These are phyloP conservation scores for Dothiorella sarmentorum DNA, from an alignment of 2,329 filamentous ascomycete species.

Conservation along the genomic window DNA sequence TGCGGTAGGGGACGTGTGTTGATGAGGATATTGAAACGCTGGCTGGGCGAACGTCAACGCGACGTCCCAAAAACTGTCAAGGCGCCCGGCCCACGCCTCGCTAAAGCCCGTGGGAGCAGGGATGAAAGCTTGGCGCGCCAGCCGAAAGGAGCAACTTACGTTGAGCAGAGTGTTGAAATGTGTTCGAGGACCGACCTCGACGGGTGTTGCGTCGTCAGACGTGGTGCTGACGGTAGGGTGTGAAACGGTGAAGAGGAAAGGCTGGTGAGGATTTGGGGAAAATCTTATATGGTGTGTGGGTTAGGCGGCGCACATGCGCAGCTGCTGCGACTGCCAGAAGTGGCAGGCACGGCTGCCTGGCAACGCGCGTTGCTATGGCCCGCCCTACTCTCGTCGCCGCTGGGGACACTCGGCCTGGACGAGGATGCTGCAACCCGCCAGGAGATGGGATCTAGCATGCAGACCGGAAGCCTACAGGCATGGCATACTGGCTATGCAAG, in stretches of 20 bases:
- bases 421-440: not conserved
- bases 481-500: no score
- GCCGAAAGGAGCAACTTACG: slow-evolving; percentile 8
- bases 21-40: slow-evolving; percentile 11
- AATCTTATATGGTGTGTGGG: not conserved
- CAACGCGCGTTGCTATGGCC: slow-evolving; percentile 3
- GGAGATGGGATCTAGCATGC: not conserved
- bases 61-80: slow-evolving; percentile 15
- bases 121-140: not conserved
- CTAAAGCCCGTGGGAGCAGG: slow-evolving; percentile 3
- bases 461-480: no score
- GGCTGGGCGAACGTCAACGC: slow-evolving; percentile 6
- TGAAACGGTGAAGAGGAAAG: not conserved
- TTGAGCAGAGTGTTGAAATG: not conserved
- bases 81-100: slow-evolving; percentile 4
- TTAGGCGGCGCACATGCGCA: not conserved
- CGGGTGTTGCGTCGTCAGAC: no score
- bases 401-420: no score
- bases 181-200: no score
- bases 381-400: no score
- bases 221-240: no score
- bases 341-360: not conserved
- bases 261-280: not conserved
- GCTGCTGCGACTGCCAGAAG: not conserved
- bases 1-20: not conserved